Evolutionary conservation across 495 filamentous ascomycete species (phyloP), one percentile per base, ranked within the genome.

Genomic region (Talaromyces stipitatus): DNA sequence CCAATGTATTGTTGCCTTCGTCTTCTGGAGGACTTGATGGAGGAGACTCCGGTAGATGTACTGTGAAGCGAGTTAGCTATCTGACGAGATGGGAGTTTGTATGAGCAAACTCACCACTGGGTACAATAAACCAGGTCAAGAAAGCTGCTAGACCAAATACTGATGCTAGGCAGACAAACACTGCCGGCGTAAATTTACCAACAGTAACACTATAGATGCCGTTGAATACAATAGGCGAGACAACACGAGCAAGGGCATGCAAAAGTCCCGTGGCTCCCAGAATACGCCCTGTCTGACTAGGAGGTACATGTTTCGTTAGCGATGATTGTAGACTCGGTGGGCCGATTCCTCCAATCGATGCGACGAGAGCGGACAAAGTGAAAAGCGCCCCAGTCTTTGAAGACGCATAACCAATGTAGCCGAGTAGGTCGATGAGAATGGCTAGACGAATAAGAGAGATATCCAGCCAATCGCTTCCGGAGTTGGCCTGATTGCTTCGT

Each of bases 221-320:
- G 64, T 91, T 94, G 67, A 96, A 95, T 8, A 94, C 63, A 4
- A 86, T 78, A 0, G 94, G 94, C 8, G 85, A 84, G 12, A 95
- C 65, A 8, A 98, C 81, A 32, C 91, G 78, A 3, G 89, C 86
- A 18, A 94, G 66, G 0, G 89, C 87, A 73, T 97, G 94, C 58
- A 98, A 68, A 50, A 97, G 69, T 0, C 95, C 94, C 16, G 80
- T 86, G 1, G 91, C 94, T 9, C 94, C 94, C 2, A 98, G 79
- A 51, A 98, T 71, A 65, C 91, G 85, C 0, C 94, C 94, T 1
- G 89, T 85, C 27, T 81, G 79, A 60, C 92, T 87, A 8, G 81
- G 78, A 4, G 92, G 89, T 0, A 97, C 85, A 66, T 97, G 94
- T 65, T 97, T 97, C 53, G 90, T 97, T 16, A 97, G 70, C 0